Evolutionary conservation across 2,329 filamentous ascomycete species (phyloP).

Genomic region (Diaporthe australafricana): DNA sequence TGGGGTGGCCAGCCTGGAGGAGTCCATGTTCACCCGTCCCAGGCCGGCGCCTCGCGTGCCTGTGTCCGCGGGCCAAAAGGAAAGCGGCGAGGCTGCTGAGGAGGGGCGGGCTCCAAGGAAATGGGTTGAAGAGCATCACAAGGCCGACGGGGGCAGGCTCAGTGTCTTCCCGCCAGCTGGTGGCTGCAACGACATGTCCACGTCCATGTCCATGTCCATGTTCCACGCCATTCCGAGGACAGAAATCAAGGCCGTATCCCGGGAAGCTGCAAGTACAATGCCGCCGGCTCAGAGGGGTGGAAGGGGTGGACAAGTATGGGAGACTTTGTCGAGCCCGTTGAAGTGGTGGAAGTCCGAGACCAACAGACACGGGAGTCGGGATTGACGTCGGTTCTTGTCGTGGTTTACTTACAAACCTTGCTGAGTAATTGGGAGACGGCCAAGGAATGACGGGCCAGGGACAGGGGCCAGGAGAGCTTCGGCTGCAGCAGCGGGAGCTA

Average conservation of each 20-base stretch:
- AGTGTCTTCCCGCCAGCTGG: neutral
- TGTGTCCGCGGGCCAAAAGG: neutral
- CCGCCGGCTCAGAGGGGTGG: neutral
- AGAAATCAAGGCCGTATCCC: no score
- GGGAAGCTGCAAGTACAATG: neutral
- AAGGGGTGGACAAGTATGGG: neutral
- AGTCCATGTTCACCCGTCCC: neutral
- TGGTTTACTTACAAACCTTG: neutral
- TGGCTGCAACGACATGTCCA: neutral
- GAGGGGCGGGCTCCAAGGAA: neutral
- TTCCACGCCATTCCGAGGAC: neutral
- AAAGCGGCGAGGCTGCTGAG: neutral
- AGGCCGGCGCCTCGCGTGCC: neutral
- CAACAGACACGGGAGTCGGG: no score
- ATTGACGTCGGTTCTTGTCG: neutral
- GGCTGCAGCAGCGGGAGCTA: neutral
- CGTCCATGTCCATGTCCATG: neutral
- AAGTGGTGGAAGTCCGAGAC: neutral
- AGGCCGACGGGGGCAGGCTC: no score
- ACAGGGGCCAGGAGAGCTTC: no score
- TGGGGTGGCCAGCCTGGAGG: neutral
- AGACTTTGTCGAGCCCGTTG: neutral
- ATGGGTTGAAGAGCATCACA: neutral
- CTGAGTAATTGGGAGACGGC: neutral
- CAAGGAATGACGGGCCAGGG: no score